Conservation (phyloP, 306 rosid genomes). For the Cicer arietinum region DNA sequence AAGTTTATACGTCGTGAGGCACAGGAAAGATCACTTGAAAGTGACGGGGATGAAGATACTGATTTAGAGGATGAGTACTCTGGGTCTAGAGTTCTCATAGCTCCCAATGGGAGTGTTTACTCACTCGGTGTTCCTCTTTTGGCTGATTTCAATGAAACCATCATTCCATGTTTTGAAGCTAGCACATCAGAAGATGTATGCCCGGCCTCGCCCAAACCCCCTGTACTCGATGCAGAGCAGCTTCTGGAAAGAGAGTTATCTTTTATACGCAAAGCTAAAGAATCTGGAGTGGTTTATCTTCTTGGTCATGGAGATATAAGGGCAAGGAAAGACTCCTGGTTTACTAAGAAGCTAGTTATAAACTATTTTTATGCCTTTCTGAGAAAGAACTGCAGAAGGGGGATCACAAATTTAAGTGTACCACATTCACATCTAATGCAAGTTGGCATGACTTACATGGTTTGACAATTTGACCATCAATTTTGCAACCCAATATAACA, state of each 20-base stretch:
- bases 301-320: conserved; percentile 96
- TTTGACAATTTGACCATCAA: conserved; percentile 75
- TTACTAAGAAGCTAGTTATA: conserved; percentile 80
- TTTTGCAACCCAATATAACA: conserved; percentile 45
- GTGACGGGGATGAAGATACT: conserved; percentile 81
- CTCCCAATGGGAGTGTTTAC: conserved; percentile 92
- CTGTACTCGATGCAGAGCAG: conserved; percentile 74
- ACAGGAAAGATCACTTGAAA: conserved; percentile 89
- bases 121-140: conserved; percentile 88
- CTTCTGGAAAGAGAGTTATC: conserved; percentile 87
- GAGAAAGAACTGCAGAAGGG: conserved; percentile 91
- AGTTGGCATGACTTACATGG: conserved; percentile 98
- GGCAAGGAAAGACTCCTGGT: conserved; percentile 95
- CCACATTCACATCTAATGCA: conserved; percentile 95
- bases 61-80: conserved; percentile 67
- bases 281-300: conserved; percentile 92
- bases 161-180: conserved; percentile 57
- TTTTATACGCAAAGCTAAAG: conserved; percentile 86
- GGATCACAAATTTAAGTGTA: conserved; percentile 84
- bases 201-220: conserved; percentile 52
- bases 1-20: conserved; percentile 95
- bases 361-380: conserved; percentile 89
- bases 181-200: conserved; percentile 67
- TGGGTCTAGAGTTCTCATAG: conserved; percentile 71
- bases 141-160: conserved; percentile 55